Evolutionary conservation across 116 monocot genomes (phyloP).

Genomic region (Papilionanthe hybrid): DNA sequence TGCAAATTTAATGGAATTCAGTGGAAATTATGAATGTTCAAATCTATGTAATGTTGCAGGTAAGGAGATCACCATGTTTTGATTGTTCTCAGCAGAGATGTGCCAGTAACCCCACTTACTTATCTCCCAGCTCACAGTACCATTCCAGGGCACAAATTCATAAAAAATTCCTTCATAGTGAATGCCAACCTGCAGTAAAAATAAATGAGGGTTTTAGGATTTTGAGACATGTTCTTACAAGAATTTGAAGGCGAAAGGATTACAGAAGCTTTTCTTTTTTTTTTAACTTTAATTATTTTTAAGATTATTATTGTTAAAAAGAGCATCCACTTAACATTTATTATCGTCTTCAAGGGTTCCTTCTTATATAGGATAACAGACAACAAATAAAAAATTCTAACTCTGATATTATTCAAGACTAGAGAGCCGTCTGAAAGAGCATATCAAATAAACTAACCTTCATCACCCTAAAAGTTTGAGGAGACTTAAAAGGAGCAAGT

Average conservation of each 20-base stretch:
- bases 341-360: background rate
- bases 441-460: background rate
- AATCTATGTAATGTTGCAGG: background rate
- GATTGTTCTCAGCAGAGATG: conserved; percentile 64
- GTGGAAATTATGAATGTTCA: background rate
- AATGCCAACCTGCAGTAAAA: conserved; percentile 56
- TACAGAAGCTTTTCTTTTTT: too few relatives aligned
- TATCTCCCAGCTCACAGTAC: conserved; percentile 76
- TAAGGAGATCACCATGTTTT: conserved; percentile 44
- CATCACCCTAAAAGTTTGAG: background rate
- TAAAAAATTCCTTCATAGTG: conserved; percentile 79
- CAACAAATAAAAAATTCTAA: background rate
- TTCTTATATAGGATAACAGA: background rate
- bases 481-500: background rate
- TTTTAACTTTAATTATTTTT: too few relatives aligned
- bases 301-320: background rate
- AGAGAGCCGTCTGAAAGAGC: background rate
- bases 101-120: conserved; percentile 76
- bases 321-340: background rate
- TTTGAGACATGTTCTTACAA: too few relatives aligned
- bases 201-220: too few relatives aligned
- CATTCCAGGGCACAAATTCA: conserved; percentile 96
- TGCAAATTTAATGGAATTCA: background rate
- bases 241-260: too few relatives aligned
- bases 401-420: background rate